phyloP scores from a whole-genome alignment of 345 rosid genomes.

The Corymbia maculata region DNA sequence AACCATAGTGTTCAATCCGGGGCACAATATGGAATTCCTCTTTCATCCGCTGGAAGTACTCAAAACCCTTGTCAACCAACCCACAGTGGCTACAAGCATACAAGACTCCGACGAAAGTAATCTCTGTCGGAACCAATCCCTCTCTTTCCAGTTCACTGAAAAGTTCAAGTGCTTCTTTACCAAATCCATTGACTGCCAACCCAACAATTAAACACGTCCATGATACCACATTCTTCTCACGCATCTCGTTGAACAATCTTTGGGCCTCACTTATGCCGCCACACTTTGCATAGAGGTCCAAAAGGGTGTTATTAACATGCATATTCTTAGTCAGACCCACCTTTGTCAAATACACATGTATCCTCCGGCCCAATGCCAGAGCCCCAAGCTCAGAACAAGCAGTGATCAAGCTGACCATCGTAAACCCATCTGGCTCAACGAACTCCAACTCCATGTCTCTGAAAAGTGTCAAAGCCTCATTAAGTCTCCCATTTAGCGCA shows the following conservation, averaged over 20 bases:
- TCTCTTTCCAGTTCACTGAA: conserved; percentile 45
- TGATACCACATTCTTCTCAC: conserved; percentile 50
- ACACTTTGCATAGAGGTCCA: conserved; percentile 75
- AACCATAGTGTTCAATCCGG: conserved; percentile 77
- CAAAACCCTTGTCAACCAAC: conserved; percentile 67
- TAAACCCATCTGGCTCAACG: conserved; percentile 68
- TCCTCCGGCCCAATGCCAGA: conserved; percentile 55
- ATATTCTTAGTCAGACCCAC: conserved; percentile 36
- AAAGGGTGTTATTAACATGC: conserved; percentile 49
- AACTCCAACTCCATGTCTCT: conserved; percentile 43
- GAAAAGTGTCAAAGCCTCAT: conserved; percentile 50
- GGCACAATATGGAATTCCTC: conserved; percentile 56
- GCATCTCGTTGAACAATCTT: conserved; percentile 47
- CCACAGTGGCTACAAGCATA: conserved; percentile 93
- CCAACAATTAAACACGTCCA: conserved; percentile 83
- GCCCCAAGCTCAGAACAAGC: conserved; percentile 82
- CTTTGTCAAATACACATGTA: conserved; percentile 52
- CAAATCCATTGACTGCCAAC: conserved; percentile 78
- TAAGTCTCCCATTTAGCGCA: conserved; percentile 56
- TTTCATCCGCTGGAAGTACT: conserved; percentile 51
- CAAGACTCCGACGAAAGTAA: conserved; percentile 72
- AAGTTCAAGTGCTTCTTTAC: conserved; percentile 56
- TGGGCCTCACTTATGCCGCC: conserved; percentile 49
- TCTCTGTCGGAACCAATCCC: conserved; percentile 43
- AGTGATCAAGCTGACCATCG: conserved; percentile 63